Percentiles rank a stretch among this genome's conserved stretches.
These are phyloP conservation scores for Quercus rubra DNA, from an alignment of 306 rosid genomes.

Conservation along the genomic window DNA sequence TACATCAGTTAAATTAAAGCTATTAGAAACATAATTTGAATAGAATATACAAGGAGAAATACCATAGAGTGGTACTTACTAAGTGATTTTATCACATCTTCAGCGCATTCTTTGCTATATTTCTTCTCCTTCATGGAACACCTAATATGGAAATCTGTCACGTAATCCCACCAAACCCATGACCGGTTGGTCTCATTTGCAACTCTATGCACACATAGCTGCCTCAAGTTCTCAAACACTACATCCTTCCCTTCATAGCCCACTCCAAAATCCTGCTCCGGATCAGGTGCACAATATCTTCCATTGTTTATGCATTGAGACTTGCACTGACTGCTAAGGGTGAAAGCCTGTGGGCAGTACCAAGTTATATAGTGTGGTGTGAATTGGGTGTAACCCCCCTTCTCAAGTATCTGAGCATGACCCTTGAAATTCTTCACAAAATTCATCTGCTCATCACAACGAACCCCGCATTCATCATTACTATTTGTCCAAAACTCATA, in stretches of 20 bases:
- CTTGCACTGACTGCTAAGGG: slow-evolving; percentile 63
- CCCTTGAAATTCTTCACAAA: slow-evolving; percentile 85
- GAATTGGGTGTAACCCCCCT: slow-evolving; percentile 70
- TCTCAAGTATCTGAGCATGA: slow-evolving; percentile 97
- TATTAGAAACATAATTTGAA: not conserved
- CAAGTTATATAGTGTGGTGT: slow-evolving; percentile 95
- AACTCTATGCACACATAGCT: slow-evolving; percentile 93
- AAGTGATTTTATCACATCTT: slow-evolving; percentile 70
- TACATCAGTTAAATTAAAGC: slow-evolving; percentile 24
- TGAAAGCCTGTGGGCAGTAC: slow-evolving; percentile 75
- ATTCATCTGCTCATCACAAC: slow-evolving; percentile 86
- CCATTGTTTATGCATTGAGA: slow-evolving; percentile 92
- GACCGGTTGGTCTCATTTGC: slow-evolving; percentile 68
- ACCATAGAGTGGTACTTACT: slow-evolving; percentile 32
- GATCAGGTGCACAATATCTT: slow-evolving; percentile 91
- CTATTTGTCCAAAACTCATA: slow-evolving; percentile 98
- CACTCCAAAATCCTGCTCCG: slow-evolving; percentile 70
- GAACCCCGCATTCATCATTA: slow-evolving; percentile 90
- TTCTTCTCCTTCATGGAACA: slow-evolving; percentile 95
- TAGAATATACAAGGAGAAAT: slow-evolving; percentile 3
- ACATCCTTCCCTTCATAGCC: slow-evolving; percentile 95
- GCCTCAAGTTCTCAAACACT: slow-evolving; percentile 88
- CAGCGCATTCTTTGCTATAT: slow-evolving; percentile 85
- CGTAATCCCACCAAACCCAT: slow-evolving; percentile 99
- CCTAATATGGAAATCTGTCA: slow-evolving; percentile 87